Conservation (phyloP, 495 filamentous ascomycete species). For the Aspergillus cavernicola region DNA sequence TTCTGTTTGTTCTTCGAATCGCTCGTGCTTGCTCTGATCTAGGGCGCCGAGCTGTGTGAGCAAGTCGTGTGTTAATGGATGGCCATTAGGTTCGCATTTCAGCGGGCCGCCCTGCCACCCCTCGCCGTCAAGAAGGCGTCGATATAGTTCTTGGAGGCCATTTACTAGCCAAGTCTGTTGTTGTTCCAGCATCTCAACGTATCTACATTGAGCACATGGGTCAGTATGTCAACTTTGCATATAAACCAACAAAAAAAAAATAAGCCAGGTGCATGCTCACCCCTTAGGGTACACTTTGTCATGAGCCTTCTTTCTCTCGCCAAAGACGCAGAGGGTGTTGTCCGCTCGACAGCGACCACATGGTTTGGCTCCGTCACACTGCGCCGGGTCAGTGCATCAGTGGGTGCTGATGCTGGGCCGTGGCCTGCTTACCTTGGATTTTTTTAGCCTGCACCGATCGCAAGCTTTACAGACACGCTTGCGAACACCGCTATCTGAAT, state of each 20-base stretch:
- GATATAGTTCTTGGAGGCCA: conserved; percentile 59
- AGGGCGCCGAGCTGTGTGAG: conserved; percentile 57
- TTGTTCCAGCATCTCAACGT: conserved; percentile 70
- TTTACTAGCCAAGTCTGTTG: conserved; percentile 62
- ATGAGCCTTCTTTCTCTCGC: conserved; percentile 58
- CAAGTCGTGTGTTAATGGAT: conserved; percentile 64
- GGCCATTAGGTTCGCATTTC: conserved; percentile 49
- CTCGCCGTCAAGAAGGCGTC: conserved; percentile 44
- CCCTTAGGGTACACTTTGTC: conserved; percentile 63
- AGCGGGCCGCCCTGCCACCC: conserved; percentile 54
- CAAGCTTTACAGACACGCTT: conserved; percentile 63
- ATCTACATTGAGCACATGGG: conserved; percentile 35
- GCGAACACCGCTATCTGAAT: conserved; percentile 44
- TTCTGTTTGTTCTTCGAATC: conserved; percentile 56
- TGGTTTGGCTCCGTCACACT: conserved; percentile 60
- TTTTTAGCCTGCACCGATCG: conserved; percentile 61
- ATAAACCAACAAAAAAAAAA: too few relatives aligned
- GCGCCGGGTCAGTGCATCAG: conserved; percentile 25
- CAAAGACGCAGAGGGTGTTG: conserved; percentile 60
- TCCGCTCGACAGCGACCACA: conserved; percentile 58
- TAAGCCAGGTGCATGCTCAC: conserved; percentile 42
- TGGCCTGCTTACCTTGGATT: conserved; percentile 53
- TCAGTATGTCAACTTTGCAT: too few relatives aligned
- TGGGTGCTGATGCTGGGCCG: conserved; percentile 15
- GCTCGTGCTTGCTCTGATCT: conserved; percentile 47